Percentiles rank a stretch among this genome's conserved stretches.
Evolutionary conservation across 2,329 filamentous ascomycete species (phyloP).

Genomic region (Neofusicoccum ribis): DNA sequence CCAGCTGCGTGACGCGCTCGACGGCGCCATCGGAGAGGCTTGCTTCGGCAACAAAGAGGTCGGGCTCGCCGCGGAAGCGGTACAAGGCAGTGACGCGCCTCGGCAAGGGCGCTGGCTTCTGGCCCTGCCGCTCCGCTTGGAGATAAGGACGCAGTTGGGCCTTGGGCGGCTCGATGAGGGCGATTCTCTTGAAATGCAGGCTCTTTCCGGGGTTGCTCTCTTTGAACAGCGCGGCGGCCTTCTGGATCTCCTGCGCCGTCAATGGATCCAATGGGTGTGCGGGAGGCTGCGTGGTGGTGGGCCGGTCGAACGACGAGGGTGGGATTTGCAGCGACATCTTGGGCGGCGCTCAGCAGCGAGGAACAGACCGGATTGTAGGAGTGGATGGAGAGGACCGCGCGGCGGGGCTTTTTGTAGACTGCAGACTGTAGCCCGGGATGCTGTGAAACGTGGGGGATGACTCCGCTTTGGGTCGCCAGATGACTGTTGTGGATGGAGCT

Average conservation of each 20-base stretch:
- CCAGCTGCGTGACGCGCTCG: conserved; percentile 35
- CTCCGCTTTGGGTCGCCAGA: neutral
- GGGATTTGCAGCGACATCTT: neutral
- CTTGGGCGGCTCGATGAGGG: conserved; percentile 54
- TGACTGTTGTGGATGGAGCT: neutral
- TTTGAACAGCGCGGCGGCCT: neutral
- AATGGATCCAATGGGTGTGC: neutral
- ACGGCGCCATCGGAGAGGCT: conserved; percentile 27
- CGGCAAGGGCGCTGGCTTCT: conserved; percentile 26
- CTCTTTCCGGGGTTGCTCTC: neutral
- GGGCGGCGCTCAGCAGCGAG: neutral
- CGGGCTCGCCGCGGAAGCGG: conserved; percentile 29
- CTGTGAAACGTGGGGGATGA: neutral
- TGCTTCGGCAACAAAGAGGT: conserved; percentile 39
- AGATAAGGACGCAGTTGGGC: conserved; percentile 49
- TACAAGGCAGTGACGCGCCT: conserved; percentile 45
- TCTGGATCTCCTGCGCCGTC: neutral
- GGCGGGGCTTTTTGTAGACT: no score
- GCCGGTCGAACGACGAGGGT: neutral
- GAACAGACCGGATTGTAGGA: neutral
- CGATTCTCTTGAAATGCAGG: conserved; percentile 34
- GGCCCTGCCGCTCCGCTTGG: conserved; percentile 42
- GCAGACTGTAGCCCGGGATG: no score
- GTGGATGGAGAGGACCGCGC: no score
- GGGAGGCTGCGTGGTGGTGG: neutral